These are phyloP conservation scores for Gardenia jasminoides DNA, from an alignment of 257 asterid species.

Conservation along the genomic window DNA sequence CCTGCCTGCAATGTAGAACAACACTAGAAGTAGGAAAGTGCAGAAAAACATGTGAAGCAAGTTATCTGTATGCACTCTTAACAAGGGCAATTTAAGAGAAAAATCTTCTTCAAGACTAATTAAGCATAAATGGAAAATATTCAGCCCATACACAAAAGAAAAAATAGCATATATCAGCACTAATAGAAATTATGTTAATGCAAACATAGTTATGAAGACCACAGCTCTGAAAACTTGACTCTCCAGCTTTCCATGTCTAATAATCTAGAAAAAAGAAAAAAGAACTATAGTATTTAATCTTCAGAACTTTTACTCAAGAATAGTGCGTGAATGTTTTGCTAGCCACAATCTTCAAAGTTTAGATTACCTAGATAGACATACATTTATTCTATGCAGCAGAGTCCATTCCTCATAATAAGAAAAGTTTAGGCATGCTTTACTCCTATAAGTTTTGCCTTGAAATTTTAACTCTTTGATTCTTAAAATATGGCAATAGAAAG, in stretches of 20 bases:
- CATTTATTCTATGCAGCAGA: background rate
- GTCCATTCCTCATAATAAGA: background rate
- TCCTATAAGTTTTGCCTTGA: background rate
- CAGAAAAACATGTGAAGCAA: background rate
- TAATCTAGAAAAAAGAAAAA: background rate
- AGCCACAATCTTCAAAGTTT: background rate
- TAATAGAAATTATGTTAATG: background rate
- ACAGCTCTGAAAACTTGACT: background rate
- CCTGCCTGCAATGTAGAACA: constrained; percentile 59
- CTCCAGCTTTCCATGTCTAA: background rate
- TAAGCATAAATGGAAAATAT: background rate
- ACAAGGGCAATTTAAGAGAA: background rate
- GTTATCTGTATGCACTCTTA: background rate
- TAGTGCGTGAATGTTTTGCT: background rate
- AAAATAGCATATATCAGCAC: background rate
- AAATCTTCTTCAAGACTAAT: background rate
- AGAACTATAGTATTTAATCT: background rate
- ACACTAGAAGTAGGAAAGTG: background rate
- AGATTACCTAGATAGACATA: background rate
- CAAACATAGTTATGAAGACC: background rate
- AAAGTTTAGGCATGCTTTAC: background rate
- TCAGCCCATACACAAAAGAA: background rate
- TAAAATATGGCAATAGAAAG: background rate
- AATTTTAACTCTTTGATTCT: background rate
- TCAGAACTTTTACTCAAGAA: background rate